These are phyloP conservation scores for Fraxinus paxiana DNA, from an alignment of 305 asterid genomes.

Conservation along the genomic window DNA sequence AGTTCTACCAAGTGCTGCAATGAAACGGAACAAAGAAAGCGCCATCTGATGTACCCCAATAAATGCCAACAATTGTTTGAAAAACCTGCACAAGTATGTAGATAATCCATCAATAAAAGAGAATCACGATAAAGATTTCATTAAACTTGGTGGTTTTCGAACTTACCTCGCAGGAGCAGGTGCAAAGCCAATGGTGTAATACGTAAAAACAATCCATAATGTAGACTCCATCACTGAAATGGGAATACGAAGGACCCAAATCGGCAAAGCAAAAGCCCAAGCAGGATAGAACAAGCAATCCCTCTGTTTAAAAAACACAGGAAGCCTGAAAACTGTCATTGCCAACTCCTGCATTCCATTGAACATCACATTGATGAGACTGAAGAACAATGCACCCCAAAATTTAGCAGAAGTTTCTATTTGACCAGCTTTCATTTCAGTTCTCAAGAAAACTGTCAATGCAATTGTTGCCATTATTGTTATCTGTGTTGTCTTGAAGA, in stretches of 20 bases:
- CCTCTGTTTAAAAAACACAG: background rate
- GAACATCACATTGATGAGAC: background rate
- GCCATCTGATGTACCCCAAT: background rate
- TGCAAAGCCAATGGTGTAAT: slow-evolving; percentile 1
- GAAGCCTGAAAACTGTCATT: background rate
- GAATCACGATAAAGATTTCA: background rate
- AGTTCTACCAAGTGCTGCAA: background rate
- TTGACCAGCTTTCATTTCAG: background rate
- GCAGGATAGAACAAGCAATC: slow-evolving; percentile 1
- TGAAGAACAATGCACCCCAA: slow-evolving; percentile 2
- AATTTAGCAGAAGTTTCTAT: background rate
- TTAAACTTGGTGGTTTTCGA: background rate
- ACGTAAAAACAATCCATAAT: background rate
- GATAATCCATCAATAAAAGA: background rate
- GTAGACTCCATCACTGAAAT: background rate
- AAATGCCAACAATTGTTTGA: background rate
- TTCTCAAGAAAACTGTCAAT: background rate
- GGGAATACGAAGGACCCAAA: slow-evolving; percentile 1
- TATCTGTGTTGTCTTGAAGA: slow-evolving; percentile 29
- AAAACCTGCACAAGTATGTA: background rate
- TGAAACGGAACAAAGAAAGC: background rate
- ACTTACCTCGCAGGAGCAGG: background rate
- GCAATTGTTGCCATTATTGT: background rate
- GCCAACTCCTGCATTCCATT: slow-evolving; percentile 4
- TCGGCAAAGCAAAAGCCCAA: background rate